phyloP scores from a whole-genome alignment of 2,329 filamentous ascomycete genomes.

The Trichoderma sp. region DNA sequence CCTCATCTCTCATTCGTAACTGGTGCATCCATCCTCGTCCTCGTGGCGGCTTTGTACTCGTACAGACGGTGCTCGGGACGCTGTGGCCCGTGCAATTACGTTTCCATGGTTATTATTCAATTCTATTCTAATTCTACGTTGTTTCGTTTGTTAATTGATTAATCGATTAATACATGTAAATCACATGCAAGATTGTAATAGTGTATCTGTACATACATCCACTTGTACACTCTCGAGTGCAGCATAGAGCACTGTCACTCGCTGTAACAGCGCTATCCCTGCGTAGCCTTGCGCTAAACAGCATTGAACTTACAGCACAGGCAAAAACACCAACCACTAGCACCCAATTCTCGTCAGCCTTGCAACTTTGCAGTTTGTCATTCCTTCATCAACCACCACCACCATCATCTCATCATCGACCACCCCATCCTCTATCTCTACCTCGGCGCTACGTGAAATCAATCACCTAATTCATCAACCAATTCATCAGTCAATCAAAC shows the following conservation, averaged over 20 bases:
- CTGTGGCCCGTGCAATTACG: not conserved
- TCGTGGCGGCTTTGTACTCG: not conserved
- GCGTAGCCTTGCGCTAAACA: slow-evolving; percentile 11
- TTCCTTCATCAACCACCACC: not conserved
- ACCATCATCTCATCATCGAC: not conserved
- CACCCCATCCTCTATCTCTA: not conserved
- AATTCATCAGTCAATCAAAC: not conserved
- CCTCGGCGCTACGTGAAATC: no score
- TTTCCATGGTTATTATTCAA: no score
- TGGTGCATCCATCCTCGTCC: not conserved
- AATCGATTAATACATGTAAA: not conserved
- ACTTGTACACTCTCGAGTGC: not conserved
- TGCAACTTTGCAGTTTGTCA: not conserved
- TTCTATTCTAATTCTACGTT: not conserved
- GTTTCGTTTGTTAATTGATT: not conserved
- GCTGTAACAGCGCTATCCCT: not conserved
- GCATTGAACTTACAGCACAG: not conserved
- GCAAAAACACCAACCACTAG: not conserved
- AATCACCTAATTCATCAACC: not conserved
- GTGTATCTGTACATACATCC: not conserved
- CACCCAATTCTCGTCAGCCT: not conserved
- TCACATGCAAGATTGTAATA: not conserved
- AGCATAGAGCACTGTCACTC: not conserved
- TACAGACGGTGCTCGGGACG: not conserved
- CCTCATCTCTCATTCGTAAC: not conserved